These are phyloP conservation scores for Maudiozyma saulgeensis DNA, from an alignment of 805 yeast species.

Conservation along the genomic window DNA sequence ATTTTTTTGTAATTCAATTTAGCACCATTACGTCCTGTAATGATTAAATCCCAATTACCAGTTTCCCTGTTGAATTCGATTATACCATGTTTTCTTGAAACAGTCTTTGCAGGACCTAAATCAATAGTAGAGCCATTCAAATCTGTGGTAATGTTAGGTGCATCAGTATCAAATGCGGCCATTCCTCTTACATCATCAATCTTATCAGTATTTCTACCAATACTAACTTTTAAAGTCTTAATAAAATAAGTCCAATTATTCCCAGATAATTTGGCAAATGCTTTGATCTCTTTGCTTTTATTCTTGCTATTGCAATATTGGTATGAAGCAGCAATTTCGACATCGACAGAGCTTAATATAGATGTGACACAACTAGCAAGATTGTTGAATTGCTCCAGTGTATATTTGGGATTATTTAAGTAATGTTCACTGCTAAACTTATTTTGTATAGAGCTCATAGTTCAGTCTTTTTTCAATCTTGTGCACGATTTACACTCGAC, in stretches of 20 bases:
- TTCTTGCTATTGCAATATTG: slow-evolving; percentile 62
- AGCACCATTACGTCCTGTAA: slow-evolving; percentile 87
- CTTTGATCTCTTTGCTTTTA: slow-evolving; percentile 67
- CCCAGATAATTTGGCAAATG: slow-evolving; percentile 94
- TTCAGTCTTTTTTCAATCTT: not conserved
- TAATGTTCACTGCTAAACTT: not conserved
- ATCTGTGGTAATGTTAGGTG: not conserved
- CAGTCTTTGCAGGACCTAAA: slow-evolving; percentile 93
- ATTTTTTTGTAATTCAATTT: slow-evolving; percentile 60
- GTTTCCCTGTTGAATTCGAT: slow-evolving; percentile 64
- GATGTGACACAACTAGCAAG: slow-evolving; percentile 66
- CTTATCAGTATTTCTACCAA: slow-evolving; percentile 69
- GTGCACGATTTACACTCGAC: no score
- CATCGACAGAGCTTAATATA: slow-evolving; percentile 59
- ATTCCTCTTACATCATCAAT: not conserved
- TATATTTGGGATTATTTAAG: slow-evolving; percentile 3
- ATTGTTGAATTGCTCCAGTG: slow-evolving; percentile 32
- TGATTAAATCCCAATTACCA: slow-evolving; percentile 75
- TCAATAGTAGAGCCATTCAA: slow-evolving; percentile 46
- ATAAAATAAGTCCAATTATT: slow-evolving; percentile 89
- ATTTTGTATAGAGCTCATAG: not conserved
- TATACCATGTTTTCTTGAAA: slow-evolving; percentile 82
- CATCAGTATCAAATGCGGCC: not conserved
- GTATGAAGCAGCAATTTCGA: slow-evolving; percentile 64
- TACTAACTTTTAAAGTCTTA: slow-evolving; percentile 57